These are phyloP conservation scores for Biscutella auriculata DNA, from an alignment of 441 rosid genomes.

Conservation along the genomic window DNA sequence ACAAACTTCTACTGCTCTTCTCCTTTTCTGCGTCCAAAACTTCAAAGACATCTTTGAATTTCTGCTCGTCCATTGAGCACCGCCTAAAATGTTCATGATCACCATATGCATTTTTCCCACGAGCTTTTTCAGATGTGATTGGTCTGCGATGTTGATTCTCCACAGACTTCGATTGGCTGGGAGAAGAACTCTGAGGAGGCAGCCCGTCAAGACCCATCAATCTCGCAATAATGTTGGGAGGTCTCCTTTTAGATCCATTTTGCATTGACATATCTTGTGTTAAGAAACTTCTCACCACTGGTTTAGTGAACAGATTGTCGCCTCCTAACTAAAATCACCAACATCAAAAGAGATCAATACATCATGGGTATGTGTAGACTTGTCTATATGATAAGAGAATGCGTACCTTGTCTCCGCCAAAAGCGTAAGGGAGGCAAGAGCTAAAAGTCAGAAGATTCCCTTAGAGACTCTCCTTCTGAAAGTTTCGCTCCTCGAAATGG, in stretches of 20 bases:
- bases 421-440: too few relatives aligned
- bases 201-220: slow-evolving; percentile 91
- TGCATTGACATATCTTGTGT: slow-evolving; percentile 79
- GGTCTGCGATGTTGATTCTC: too few relatives aligned
- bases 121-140: too few relatives aligned
- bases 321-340: too few relatives aligned
- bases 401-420: slow-evolving; percentile 56
- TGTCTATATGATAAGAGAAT: too few relatives aligned
- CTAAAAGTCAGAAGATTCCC: too few relatives aligned
- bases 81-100: slow-evolving; percentile 19
- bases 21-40: slow-evolving; percentile 53
- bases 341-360: too few relatives aligned
- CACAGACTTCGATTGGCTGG: slow-evolving; percentile 26
- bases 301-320: slow-evolving; percentile 30
- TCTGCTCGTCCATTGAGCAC: slow-evolving; percentile 64
- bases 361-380: too few relatives aligned
- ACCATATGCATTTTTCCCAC: too few relatives aligned
- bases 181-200: slow-evolving; percentile 44
- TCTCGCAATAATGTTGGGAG: slow-evolving; percentile 77
- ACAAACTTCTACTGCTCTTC: slow-evolving; percentile 25
- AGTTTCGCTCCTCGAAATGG: too few relatives aligned
- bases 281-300: slow-evolving; percentile 55
- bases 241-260: slow-evolving; percentile 44
- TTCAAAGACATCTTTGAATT: slow-evolving; percentile 91
- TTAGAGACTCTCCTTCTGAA: too few relatives aligned